Evolutionary conservation across 2,329 filamentous ascomycete species (phyloP).

Genomic region (Claviceps humidiphila): DNA sequence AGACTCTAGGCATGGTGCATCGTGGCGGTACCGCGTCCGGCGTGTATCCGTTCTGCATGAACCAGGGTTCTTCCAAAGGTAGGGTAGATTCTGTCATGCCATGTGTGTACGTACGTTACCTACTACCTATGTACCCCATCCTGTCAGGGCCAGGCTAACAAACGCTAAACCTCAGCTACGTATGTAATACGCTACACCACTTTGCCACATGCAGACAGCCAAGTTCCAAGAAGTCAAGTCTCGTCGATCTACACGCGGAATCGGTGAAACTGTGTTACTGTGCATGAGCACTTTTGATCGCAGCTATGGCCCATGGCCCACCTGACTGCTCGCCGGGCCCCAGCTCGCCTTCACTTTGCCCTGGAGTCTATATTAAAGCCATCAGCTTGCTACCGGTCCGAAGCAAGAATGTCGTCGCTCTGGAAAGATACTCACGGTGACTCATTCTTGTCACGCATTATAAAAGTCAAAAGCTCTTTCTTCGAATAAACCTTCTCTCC

Average conservation of each 20-base stretch:
- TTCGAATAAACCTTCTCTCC: neutral
- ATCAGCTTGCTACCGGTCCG: neutral
- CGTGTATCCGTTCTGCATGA: too few relatives aligned
- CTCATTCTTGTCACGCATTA: neutral
- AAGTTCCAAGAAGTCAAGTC: neutral
- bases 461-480: neutral
- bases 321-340: neutral
- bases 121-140: neutral
- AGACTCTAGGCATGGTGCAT: too few relatives aligned
- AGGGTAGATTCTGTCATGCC: too few relatives aligned
- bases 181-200: neutral
- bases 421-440: neutral
- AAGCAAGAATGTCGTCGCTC: neutral
- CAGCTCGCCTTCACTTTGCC: neutral
- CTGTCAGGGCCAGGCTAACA: neutral
- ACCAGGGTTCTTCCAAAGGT: too few relatives aligned
- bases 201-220: neutral
- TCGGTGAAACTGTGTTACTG: neutral
- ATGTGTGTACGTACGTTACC: too few relatives aligned
- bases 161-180: neutral
- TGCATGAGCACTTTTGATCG: neutral
- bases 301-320: neutral
- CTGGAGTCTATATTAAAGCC: neutral
- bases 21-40: too few relatives aligned
- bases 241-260: neutral